Percentiles rank a stretch among this genome's conserved stretches.
Evolutionary conservation across 345 rosid species (phyloP).

Genomic region (Zanthoxylum bungeanum): DNA sequence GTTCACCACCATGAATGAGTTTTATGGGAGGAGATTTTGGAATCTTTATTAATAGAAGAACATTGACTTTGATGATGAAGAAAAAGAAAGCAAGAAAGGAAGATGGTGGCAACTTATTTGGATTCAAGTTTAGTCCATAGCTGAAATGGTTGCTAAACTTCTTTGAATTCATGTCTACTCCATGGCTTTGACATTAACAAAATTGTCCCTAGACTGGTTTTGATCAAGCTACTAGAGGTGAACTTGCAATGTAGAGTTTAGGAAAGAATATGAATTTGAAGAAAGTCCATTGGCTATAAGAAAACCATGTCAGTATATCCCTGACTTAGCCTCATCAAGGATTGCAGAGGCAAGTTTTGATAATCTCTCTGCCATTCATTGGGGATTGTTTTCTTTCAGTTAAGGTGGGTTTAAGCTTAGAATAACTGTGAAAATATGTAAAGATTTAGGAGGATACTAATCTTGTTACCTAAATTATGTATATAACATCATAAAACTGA

Average conservation of each 20-base stretch:
- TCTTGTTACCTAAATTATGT: not conserved
- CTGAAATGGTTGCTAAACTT: too few species aligned
- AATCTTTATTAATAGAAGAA: too few species aligned
- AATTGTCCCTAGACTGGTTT: too few species aligned
- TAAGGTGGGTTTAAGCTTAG: not conserved
- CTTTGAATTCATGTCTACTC: too few species aligned
- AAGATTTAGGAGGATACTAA: not conserved
- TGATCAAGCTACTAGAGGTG: slow-evolving; percentile 14
- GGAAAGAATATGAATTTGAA: too few species aligned
- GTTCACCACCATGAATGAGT: too few species aligned
- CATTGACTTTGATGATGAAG: too few species aligned
- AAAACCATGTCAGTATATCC: slow-evolving; percentile 15
- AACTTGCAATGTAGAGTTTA: slow-evolving; percentile 5
- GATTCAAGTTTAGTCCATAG: too few species aligned
- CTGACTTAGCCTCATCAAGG: not conserved
- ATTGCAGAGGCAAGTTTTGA: not conserved
- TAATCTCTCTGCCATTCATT: not conserved
- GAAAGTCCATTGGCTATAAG: not conserved
- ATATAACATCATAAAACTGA: not conserved
- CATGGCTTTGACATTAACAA: too few species aligned
- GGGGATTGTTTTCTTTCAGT: not conserved
- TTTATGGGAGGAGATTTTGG: too few species aligned
- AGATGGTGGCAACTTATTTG: too few species aligned
- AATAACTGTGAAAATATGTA: not conserved
- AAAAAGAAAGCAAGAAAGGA: too few species aligned